A percentile compares a stretch with the other conserved stretches of the same genome.
Evolutionary conservation across 2,329 filamentous ascomycete genomes (phyloP).

Genomic region (Diaporthe batatas): DNA sequence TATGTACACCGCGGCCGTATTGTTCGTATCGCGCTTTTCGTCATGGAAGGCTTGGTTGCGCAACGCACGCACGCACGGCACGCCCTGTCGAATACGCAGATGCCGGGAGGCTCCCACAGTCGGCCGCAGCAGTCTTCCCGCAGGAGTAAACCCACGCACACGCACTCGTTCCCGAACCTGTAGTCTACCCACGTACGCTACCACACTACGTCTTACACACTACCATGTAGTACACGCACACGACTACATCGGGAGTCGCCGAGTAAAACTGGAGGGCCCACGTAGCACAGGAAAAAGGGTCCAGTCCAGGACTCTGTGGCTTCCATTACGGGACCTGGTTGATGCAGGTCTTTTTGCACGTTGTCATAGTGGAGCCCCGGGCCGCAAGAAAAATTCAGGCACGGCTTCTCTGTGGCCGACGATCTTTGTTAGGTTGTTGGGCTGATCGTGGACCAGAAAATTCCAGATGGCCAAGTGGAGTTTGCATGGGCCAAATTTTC

Average conservation of each 20-base stretch:
- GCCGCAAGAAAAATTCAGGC: constrained; percentile 14
- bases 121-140: constrained; percentile 14
- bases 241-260: constrained; percentile 17
- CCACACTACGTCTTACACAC: neutral
- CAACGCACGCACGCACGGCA: constrained; percentile 4
- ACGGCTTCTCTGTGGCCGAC: constrained; percentile 4
- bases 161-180: neutral
- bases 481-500: constrained; percentile 22
- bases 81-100: neutral
- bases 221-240: neutral
- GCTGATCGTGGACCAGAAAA: constrained; percentile 23
- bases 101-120: neutral
- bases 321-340: too few species aligned
- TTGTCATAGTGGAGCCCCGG: constrained; percentile 21
- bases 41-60: constrained; percentile 1
- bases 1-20: neutral
- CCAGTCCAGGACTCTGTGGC: too few species aligned
- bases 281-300: neutral
- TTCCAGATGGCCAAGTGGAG: constrained; percentile 31
- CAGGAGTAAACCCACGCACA: neutral
- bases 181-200: neutral
- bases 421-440: neutral
- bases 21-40: neutral
- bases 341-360: neutral
- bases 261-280: neutral